Conservation (phyloP, 1,284 basidiomycete genomes). For the Moesziomyces antarcticus region DNA sequence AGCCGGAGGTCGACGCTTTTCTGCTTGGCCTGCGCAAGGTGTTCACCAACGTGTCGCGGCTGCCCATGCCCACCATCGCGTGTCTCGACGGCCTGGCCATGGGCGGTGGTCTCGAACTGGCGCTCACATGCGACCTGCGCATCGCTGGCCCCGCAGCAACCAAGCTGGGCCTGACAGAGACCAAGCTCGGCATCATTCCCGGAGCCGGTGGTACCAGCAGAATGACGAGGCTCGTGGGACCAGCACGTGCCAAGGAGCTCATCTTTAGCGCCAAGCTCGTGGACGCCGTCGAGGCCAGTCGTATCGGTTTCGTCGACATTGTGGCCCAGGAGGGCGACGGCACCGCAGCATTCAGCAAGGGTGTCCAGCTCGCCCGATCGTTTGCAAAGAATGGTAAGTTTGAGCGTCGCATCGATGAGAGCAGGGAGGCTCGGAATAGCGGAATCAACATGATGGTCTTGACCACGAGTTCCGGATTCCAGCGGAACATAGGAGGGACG, state of each 20-base stretch:
- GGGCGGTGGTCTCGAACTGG: conserved; percentile 88
- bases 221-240: conserved; percentile 81
- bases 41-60: conserved; percentile 78
- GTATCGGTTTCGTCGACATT: conserved; percentile 83
- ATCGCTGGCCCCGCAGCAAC: conserved; percentile 78
- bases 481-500: neutral
- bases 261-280: conserved; percentile 82
- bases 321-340: conserved; percentile 71
- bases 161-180: conserved; percentile 85
- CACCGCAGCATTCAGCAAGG: conserved; percentile 26
- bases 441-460: neutral
- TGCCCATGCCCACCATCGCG: conserved; percentile 88
- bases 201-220: conserved; percentile 79
- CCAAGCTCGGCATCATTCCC: conserved; percentile 88
- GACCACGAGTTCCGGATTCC: neutral
- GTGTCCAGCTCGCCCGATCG: conserved; percentile 29
- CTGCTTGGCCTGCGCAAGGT: conserved; percentile 80
- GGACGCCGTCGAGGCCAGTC: conserved; percentile 76
- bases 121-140: conserved; percentile 86
- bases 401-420: neutral
- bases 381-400: conserved; percentile 74
- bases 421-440: conserved; percentile 5
- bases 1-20: conserved; percentile 77
- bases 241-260: conserved; percentile 85
- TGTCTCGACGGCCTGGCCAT: conserved; percentile 92